phyloP scores from a whole-genome alignment of 2,329 filamentous ascomycete species.

The Neospermospora avenae region DNA sequence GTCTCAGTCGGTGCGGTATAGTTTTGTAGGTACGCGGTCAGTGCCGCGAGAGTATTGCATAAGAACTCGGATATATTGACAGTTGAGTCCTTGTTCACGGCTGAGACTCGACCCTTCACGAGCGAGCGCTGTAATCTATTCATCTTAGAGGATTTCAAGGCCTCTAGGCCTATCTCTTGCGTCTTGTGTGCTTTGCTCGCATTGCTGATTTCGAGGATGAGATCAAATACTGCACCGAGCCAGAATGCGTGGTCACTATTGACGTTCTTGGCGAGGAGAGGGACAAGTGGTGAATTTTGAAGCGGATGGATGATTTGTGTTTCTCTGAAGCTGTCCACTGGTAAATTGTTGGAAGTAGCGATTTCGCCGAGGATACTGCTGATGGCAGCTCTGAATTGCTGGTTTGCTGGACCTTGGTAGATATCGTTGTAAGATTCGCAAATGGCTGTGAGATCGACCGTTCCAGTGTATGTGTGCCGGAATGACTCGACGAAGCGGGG shows the following conservation, averaged over 20 bases:
- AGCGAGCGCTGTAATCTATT: constrained; percentile 60
- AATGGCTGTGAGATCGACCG: not conserved
- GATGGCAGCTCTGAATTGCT: constrained; percentile 26
- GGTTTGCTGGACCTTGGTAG: constrained; percentile 24
- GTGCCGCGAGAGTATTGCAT: constrained; percentile 39
- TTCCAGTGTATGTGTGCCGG: not conserved
- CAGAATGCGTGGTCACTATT: constrained; percentile 40
- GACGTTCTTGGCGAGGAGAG: constrained; percentile 42
- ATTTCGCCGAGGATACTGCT: constrained; percentile 27
- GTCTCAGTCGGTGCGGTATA: constrained; percentile 29
- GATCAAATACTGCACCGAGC: constrained; percentile 52
- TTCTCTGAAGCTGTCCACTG: constrained; percentile 35
- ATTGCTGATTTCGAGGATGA: constrained; percentile 43
- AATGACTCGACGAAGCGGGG: constrained; percentile 26
- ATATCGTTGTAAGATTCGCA: constrained; percentile 26
- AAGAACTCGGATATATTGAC: constrained; percentile 52
- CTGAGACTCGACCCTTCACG: constrained; percentile 51
- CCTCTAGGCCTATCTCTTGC: constrained; percentile 43
- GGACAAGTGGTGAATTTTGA: constrained; percentile 53
- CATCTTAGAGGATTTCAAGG: constrained; percentile 48
- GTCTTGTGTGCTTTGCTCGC: constrained; percentile 42
- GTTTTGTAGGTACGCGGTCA: constrained; percentile 44
- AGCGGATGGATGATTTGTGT: constrained; percentile 54
- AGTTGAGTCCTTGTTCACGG: constrained; percentile 60
- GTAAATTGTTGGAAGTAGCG: constrained; percentile 23